These are phyloP conservation scores for Spiraea crenata DNA, from an alignment of 331 rosid genomes.

Conservation along the genomic window DNA sequence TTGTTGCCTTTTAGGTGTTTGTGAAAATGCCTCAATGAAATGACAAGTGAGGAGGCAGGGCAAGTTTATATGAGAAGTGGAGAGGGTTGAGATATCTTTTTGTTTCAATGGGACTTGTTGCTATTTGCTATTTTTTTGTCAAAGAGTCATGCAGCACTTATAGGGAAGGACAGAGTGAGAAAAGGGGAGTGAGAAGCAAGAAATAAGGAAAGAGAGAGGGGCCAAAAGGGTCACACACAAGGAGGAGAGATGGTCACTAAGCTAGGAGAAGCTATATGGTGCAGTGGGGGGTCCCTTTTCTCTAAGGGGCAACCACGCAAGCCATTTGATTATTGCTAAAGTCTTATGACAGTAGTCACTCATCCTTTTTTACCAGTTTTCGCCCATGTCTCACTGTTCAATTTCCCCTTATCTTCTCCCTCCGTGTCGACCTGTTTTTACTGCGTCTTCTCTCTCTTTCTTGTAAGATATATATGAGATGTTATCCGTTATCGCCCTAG, in stretches of 20 bases:
- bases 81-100: not conserved
- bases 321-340: conserved; percentile 2
- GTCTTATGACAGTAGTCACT: not conserved
- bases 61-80: conserved; percentile 12
- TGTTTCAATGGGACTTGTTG: not conserved
- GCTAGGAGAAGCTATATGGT: conserved; percentile 14
- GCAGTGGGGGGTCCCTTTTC: conserved; percentile 28
- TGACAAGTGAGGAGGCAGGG: not conserved
- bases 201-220: conserved; percentile 5
- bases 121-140: conserved; percentile 34
- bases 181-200: not conserved
- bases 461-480: too few relatives aligned
- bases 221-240: conserved; percentile 27
- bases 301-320: conserved; percentile 44
- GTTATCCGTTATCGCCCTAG: too few relatives aligned
- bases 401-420: conserved; percentile 27
- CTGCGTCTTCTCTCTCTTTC: too few relatives aligned
- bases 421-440: conserved; percentile 18
- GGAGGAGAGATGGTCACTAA: conserved; percentile 36
- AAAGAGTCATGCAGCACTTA: conserved; percentile 44
- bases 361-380: conserved; percentile 20
- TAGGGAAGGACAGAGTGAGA: conserved; percentile 36
- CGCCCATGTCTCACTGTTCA: conserved; percentile 26
- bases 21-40: not conserved
- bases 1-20: not conserved